phyloP scores from a whole-genome alignment of 257 asterid genomes.

The Echium plantagineum region DNA sequence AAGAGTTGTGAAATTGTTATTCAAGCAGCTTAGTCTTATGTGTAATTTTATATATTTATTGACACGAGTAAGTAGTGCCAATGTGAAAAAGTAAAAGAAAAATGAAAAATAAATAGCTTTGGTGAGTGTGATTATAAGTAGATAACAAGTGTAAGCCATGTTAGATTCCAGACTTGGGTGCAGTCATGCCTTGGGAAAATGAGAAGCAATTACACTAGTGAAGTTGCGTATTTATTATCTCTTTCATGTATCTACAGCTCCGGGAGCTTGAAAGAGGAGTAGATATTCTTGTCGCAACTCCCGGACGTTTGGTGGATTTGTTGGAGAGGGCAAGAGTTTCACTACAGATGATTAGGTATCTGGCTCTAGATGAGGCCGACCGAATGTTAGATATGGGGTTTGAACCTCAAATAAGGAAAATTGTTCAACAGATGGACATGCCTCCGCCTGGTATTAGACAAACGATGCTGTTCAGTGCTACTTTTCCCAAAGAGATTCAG shows the following conservation, averaged over 20 bases:
- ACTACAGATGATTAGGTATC: slow-evolving; percentile 62
- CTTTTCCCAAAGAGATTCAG: slow-evolving; percentile 97
- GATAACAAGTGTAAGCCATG: too few relatives aligned
- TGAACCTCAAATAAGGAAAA: slow-evolving; percentile 96
- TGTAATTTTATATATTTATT: not conserved
- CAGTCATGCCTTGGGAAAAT: too few relatives aligned
- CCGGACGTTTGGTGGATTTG: slow-evolving; percentile 89
- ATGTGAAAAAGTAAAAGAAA: too few relatives aligned
- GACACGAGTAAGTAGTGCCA: not conserved
- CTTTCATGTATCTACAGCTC: slow-evolving; percentile 31
- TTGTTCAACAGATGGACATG: slow-evolving; percentile 97
- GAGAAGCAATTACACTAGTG: not conserved
- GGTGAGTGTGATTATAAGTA: too few relatives aligned
- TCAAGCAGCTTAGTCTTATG: not conserved
- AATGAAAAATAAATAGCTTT: too few relatives aligned
- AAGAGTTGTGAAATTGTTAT: too few relatives aligned
- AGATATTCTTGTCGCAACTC: slow-evolving; percentile 92
- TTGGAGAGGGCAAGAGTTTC: slow-evolving; percentile 95
- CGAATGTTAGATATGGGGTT: slow-evolving; percentile 99
- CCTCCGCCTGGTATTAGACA: slow-evolving; percentile 87
- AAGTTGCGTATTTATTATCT: not conserved
- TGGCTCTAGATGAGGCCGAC: slow-evolving; percentile 96
- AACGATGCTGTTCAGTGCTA: slow-evolving; percentile 93
- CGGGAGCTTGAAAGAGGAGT: slow-evolving; percentile 94
- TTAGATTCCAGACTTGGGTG: too few relatives aligned